Evolutionary conservation across 495 filamentous ascomycete genomes (phyloP), one percentile per base, ranked within the genome.

Genomic region (Chaetomium fimeti): DNA sequence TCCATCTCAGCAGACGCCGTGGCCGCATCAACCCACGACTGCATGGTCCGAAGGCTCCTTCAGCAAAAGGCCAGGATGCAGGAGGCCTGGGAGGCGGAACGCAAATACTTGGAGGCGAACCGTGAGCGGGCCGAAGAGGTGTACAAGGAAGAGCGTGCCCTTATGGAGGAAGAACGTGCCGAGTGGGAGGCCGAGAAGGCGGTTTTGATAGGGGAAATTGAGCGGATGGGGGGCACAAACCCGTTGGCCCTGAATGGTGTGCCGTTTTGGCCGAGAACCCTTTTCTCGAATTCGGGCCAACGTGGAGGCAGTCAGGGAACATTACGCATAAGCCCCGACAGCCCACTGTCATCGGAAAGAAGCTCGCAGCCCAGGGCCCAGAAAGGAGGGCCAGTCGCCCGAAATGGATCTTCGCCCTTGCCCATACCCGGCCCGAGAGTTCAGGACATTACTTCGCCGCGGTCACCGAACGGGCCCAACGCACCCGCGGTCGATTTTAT

Each of bases 1-100:
- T 64, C 68, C 48, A 58, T 47, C 53, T 68, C 67, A 12, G 67
- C 67, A 13, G 72, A 75, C 29, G 20, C 65, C 2, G 28, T 55
- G n/a, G 65, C 53, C 51, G 61, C 74, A 2, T 66, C 72, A 20
- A 61, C 72, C 27, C 61, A 74, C 2, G 57, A 59, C 28, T 65
- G 64, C 27, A 71, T 78, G 60, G 68, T 82, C 45, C 76, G 72
- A 13, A 78, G 77, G 11, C 70, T 77, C 45, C 67, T 77, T 15
- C 73, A 77, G n/a, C 76, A 82, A 58, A 79, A 74, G 52, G 64
- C 68, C 16, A 70, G 70, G 42, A 71, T 80, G 47, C 57, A 71
- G 24, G 78, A 81, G 54, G 73, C 72, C n/a, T 80, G 78, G 78
- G 77, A 76, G 65, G 73, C 74, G 12, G 79, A 82, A 69, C 77